phyloP scores from a whole-genome alignment of 2,329 filamentous ascomycete species.

The Periconia macrospinosa region DNA sequence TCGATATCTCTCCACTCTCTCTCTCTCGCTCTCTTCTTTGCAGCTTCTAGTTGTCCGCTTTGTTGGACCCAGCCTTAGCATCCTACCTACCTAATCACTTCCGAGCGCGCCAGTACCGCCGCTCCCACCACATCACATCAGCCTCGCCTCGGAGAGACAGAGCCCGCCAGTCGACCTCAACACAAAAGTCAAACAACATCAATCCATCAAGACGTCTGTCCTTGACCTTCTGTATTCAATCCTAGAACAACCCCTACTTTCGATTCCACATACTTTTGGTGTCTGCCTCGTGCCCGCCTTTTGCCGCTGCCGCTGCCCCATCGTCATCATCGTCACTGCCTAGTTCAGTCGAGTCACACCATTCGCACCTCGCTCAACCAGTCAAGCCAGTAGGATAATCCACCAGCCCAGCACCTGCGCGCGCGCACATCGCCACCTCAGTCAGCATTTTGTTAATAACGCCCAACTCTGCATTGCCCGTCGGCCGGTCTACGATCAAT shows the following conservation, averaged over 20 bases:
- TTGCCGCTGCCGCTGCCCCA: slow-evolving; percentile 3
- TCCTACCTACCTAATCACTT: slow-evolving; percentile 28
- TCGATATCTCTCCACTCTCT: slow-evolving; percentile 44
- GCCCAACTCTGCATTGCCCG: slow-evolving; percentile 38
- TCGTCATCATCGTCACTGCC: too few relatives aligned
- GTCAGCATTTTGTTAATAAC: slow-evolving; percentile 37
- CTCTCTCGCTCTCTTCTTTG: slow-evolving; percentile 46
- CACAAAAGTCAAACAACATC: slow-evolving; percentile 16
- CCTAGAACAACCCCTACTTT: slow-evolving; percentile 12
- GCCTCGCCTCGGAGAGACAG: slow-evolving; percentile 2
- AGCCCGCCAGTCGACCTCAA: slow-evolving; percentile 29
- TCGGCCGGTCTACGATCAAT: slow-evolving; percentile 41
- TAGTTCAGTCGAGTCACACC: neutral
- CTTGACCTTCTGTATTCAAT: slow-evolving; percentile 26
- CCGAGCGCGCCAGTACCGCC: slow-evolving; percentile 42
- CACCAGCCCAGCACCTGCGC: slow-evolving; percentile 7
- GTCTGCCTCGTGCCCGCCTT: neutral
- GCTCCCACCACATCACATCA: slow-evolving; percentile 23
- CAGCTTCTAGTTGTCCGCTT: slow-evolving; percentile 41
- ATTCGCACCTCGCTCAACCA: slow-evolving; percentile 7
- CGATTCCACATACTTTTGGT: slow-evolving; percentile 17
- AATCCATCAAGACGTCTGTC: slow-evolving; percentile 25
- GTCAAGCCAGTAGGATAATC: slow-evolving; percentile 8
- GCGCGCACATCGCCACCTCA: slow-evolving; percentile 12
- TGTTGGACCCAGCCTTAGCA: slow-evolving; percentile 33